Evolutionary conservation across 1,284 basidiomycete species (phyloP), one percentile per base, ranked within the genome.

Genomic region (Tranzscheliella williamsii): DNA sequence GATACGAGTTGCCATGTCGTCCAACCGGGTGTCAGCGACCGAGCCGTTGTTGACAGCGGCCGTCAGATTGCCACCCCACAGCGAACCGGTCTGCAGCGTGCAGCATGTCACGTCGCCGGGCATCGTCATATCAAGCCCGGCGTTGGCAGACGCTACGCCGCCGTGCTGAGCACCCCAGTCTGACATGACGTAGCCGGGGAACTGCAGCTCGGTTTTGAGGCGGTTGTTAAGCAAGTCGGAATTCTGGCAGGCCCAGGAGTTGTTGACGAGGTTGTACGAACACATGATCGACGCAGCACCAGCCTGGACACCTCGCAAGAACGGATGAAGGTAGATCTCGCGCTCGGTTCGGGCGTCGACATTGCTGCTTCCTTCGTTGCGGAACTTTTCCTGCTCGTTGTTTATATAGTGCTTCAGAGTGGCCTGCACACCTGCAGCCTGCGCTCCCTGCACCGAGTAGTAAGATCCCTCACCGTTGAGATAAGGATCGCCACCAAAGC

Each of bases 321-420:
- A 70, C 5, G 66, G 65, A 22, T 66, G 55, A 17, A 81, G 65
- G 53, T 78, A 78, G 13, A 76, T 18, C 46, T 78, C 75, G 27
- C 87, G 72, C 87, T 87, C 73, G 1, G 89, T 89, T 20, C 87
- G 81, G 70, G 90, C 88, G 67, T 89, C 87, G 8, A 90, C 83
- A 44, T 65, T 68, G 23, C 57, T 55, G 41, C 58, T 60, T 18
- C 61, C 57, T 16, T 52, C 54, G 37, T 68, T 70, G 27, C 75
- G 68, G 53, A 67, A 72, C 38, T 70, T 68, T 36, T 78, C 75
- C 57, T 76, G 74, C 45, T 78, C 71, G 44, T 75, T 71, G 40
- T 33, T 47, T 34, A 75, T 70, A 49, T 63, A 78, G 48, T 78
- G 78, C 63, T 82, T 82, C 16, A 79, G 65, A 20, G 73, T 78